These are phyloP conservation scores for Phalaenopsis hybrid DNA, from an alignment of 116 monocot species.

Conservation along the genomic window DNA sequence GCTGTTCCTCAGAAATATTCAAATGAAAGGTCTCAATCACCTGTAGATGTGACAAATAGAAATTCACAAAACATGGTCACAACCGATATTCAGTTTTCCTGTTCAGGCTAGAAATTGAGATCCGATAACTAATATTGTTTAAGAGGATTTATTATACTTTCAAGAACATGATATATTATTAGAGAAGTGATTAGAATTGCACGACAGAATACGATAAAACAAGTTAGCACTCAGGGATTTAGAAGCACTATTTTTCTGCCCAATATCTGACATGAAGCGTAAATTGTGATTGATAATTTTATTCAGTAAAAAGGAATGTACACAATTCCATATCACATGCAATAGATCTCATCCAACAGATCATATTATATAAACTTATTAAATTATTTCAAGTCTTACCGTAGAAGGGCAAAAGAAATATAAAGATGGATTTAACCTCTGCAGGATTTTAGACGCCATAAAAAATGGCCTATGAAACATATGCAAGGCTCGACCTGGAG, in stretches of 20 bases:
- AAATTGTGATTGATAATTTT: background rate
- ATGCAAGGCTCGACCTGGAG: no score
- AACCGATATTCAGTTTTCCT: background rate
- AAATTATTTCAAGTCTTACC: no score
- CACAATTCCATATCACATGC: no score
- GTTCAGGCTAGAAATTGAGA: background rate
- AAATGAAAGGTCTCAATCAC: slow-evolving; percentile 78
- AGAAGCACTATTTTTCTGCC: background rate
- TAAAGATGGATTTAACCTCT: no score
- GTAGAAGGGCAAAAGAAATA: no score
- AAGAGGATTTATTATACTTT: background rate
- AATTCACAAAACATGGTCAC: no score
- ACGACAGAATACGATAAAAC: no score
- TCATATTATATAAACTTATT: no score
- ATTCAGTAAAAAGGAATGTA: background rate
- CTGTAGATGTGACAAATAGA: slow-evolving; percentile 20
- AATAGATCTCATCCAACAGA: no score
- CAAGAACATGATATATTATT: background rate
- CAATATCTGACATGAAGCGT: background rate
- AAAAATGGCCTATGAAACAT: no score
- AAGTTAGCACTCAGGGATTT: background rate
- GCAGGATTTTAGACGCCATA: no score
- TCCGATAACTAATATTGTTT: background rate
- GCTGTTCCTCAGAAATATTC: slow-evolving; percentile 77
- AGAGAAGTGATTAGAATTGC: background rate